These are phyloP conservation scores for Pseudogymnoascus sp. DNA, from an alignment of 2,329 filamentous ascomycete genomes.

Conservation along the genomic window DNA sequence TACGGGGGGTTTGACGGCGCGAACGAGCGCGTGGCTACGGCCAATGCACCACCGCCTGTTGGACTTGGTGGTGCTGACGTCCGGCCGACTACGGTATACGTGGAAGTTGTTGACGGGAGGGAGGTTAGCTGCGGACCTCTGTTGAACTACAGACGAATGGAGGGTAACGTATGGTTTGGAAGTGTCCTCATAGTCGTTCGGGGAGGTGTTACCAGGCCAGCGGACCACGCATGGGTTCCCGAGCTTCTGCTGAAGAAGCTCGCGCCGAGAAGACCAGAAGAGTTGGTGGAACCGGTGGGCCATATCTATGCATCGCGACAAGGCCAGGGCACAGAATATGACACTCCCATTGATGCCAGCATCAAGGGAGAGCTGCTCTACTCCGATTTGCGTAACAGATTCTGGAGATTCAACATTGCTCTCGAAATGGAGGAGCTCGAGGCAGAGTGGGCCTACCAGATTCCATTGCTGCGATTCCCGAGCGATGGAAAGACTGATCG, in stretches of 20 bases:
- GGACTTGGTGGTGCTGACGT: background rate
- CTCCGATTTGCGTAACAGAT: constrained; percentile 66
- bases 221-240: constrained; percentile 48
- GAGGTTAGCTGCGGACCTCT: constrained; percentile 67
- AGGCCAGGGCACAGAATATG: constrained; percentile 7
- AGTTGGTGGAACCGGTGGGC: constrained; percentile 23
- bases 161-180: constrained; percentile 67
- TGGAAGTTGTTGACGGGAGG: constrained; percentile 30
- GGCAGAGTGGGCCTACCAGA: constrained; percentile 70
- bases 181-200: constrained; percentile 79
- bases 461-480: constrained; percentile 59
- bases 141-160: constrained; percentile 72
- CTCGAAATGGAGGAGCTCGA: constrained; percentile 68
- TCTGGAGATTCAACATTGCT: constrained; percentile 84
- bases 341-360: constrained; percentile 27
- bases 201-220: constrained; percentile 53
- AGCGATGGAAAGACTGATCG: constrained; percentile 48
- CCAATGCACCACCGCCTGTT: background rate
- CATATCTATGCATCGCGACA: constrained; percentile 25
- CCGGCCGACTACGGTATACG: background rate
- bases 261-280: background rate
- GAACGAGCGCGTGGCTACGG: background rate
- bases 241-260: constrained; percentile 46
- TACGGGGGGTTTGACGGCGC: constrained; percentile 15
- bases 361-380: constrained; percentile 55